Evolutionary conservation across 345 rosid genomes (phyloP).

Genomic region (Punica granatum): DNA sequence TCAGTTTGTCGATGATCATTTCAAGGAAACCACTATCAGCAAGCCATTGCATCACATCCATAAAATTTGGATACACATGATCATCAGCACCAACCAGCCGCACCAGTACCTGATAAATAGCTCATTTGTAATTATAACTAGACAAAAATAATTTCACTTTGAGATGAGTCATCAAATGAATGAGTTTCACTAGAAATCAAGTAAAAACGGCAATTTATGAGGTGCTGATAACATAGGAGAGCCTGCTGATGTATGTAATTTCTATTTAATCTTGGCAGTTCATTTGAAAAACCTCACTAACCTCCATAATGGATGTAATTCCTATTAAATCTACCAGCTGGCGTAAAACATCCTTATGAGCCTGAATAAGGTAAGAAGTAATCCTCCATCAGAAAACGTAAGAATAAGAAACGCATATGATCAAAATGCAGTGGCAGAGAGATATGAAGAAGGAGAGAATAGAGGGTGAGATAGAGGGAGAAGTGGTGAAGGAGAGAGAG

Average conservation of each 20-base stretch:
- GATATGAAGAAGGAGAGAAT: not conserved
- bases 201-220: too few relatives aligned
- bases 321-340: conserved; percentile 96
- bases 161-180: too few relatives aligned
- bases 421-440: not conserved
- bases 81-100: conserved; percentile 98
- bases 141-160: not conserved
- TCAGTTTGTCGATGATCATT: conserved; percentile 90
- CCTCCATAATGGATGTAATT: conserved; percentile 99
- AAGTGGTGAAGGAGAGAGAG: not conserved
- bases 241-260: too few relatives aligned
- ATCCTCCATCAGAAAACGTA: not conserved
- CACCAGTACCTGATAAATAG: conserved; percentile 60
- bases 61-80: conserved; percentile 87
- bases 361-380: conserved; percentile 31
- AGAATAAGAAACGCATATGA: not conserved
- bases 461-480: not conserved
- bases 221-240: too few relatives aligned
- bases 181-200: too few relatives aligned
- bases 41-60: conserved; percentile 99
- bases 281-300: conserved; percentile 5
- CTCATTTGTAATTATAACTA: not conserved
- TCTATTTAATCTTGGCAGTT: too few relatives aligned
- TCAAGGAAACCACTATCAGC: conserved; percentile 82
- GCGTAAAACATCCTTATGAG: conserved; percentile 69